These are phyloP conservation scores for Arthrobotrys sphaeroides DNA, from an alignment of 2,329 filamentous ascomycete species.

Conservation along the genomic window DNA sequence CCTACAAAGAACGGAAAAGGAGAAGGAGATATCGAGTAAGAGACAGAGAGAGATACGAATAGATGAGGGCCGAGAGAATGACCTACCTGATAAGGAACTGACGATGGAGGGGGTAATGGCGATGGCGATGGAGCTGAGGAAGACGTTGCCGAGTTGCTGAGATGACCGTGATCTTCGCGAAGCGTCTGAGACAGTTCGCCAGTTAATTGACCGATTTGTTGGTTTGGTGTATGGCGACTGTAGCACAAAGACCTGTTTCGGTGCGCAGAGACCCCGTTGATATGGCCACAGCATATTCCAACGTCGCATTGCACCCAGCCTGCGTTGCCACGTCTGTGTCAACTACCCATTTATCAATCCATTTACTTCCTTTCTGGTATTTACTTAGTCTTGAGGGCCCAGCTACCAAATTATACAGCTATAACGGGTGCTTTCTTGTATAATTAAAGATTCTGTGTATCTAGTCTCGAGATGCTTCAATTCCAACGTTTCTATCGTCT, in stretches of 20 bases:
- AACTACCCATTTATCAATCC: not conserved
- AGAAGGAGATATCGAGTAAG: too few relatives aligned
- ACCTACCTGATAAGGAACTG: too few relatives aligned
- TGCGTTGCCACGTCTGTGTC: not conserved
- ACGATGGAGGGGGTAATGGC: not conserved
- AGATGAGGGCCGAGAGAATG: too few relatives aligned
- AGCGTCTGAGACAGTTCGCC: not conserved
- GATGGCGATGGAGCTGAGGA: not conserved
- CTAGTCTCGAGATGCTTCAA: too few relatives aligned
- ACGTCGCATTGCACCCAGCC: not conserved
- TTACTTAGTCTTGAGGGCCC: not conserved
- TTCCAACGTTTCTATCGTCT: too few relatives aligned
- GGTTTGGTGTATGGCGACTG: too few relatives aligned
- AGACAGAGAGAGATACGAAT: too few relatives aligned
- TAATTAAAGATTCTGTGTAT: too few relatives aligned
- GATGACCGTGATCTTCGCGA: not conserved
- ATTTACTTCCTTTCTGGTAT: not conserved
- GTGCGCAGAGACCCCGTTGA: conserved; percentile 5
- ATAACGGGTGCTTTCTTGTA: not conserved
- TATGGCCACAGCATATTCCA: conserved; percentile 26
- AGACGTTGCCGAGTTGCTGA: not conserved
- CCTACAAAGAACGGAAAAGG: too few relatives aligned
- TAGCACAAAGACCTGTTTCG: too few relatives aligned
- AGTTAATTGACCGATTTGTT: too few relatives aligned
- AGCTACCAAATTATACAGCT: not conserved